Evolutionary conservation across 2,329 filamentous ascomycete genomes (phyloP).

Genomic region (Stagonosporopsis cucurbitacearum): DNA sequence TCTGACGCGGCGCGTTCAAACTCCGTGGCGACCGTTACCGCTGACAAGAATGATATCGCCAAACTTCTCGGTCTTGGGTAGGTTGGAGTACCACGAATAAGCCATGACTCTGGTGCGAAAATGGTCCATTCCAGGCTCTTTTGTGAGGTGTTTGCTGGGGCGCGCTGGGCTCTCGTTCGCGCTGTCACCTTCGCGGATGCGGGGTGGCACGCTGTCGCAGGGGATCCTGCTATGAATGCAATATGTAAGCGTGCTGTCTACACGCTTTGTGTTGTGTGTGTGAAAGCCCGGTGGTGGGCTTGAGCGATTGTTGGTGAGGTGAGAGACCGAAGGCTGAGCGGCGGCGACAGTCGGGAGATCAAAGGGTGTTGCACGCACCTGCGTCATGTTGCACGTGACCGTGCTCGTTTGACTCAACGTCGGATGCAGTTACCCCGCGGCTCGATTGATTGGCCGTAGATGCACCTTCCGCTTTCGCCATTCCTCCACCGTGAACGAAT

Average conservation of each 20-base stretch:
- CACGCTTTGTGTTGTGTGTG: constrained; percentile 12
- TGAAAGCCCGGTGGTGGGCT: constrained; percentile 15
- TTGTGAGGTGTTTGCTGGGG: constrained; percentile 3
- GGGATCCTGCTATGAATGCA: constrained; percentile 21
- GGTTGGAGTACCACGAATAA: constrained; percentile 31
- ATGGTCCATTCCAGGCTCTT: constrained; percentile 31
- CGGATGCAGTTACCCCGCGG: constrained; percentile 10
- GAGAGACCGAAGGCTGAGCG: constrained; percentile 3
- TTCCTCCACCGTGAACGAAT: not conserved
- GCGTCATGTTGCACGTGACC: constrained; percentile 21
- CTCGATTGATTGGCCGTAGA: constrained; percentile 1
- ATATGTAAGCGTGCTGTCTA: constrained; percentile 12
- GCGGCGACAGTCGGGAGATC: constrained; percentile 1
- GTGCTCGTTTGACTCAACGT: constrained; percentile 17
- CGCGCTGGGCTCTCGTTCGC: constrained; percentile 2
- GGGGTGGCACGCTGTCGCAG: constrained; percentile 23
- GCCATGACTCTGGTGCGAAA: constrained; percentile 32
- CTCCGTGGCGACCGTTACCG: constrained; percentile 29
- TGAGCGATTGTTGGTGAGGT: constrained; percentile 17
- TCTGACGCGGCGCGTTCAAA: constrained; percentile 26
- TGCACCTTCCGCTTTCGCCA: constrained; percentile 10
- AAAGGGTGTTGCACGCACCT: constrained; percentile 8
- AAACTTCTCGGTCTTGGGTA: constrained; percentile 33
- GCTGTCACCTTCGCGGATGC: constrained; percentile 22
- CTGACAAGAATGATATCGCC: constrained; percentile 27